phyloP scores from a whole-genome alignment of 2,329 filamentous ascomycete genomes.

The Fusarium neocosmosporiellum region DNA sequence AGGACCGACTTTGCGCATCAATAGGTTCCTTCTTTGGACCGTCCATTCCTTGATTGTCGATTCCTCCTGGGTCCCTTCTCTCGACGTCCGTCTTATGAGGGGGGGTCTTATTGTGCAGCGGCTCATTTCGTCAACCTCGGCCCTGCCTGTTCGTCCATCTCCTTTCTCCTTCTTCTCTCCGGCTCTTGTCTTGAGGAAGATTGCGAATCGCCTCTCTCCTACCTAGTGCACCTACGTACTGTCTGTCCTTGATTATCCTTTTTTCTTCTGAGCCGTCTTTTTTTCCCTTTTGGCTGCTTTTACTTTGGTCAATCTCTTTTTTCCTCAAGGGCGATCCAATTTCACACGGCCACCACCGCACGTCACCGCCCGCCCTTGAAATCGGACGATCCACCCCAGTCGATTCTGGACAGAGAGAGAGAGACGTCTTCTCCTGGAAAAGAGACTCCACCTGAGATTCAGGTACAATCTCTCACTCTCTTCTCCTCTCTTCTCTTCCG shows the following conservation, averaged over 20 bases:
- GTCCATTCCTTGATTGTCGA: constrained; percentile 29
- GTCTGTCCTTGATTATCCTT: constrained; percentile 25
- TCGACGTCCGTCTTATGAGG: not conserved
- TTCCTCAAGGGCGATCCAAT: constrained; percentile 24
- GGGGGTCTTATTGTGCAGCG: constrained; percentile 2
- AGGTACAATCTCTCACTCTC: constrained; percentile 8
- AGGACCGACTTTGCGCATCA: constrained; percentile 20
- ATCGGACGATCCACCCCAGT: constrained; percentile 38
- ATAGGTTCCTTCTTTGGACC: constrained; percentile 31
- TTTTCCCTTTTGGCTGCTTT: constrained; percentile 1
- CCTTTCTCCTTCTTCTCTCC: constrained; percentile 5
- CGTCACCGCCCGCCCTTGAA: constrained; percentile 37
- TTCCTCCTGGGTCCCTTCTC: not conserved
- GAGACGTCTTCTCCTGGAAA: constrained; percentile 28
- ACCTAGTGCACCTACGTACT: constrained; percentile 27
- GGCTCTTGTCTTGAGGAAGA: constrained; percentile 5
- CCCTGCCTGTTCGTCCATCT: not conserved
- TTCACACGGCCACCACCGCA: constrained; percentile 34
- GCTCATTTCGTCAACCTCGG: constrained; percentile 8
- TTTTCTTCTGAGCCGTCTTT: not conserved
- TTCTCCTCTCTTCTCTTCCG: not conserved
- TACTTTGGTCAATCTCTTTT: constrained; percentile 14
- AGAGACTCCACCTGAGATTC: constrained; percentile 28
- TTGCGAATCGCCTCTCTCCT: constrained; percentile 6
- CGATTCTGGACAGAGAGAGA: constrained; percentile 20